Evolutionary conservation across 106 monocot genomes (phyloP), one percentile per base, ranked within the genome.

Genomic region (Acorus gramineus): DNA sequence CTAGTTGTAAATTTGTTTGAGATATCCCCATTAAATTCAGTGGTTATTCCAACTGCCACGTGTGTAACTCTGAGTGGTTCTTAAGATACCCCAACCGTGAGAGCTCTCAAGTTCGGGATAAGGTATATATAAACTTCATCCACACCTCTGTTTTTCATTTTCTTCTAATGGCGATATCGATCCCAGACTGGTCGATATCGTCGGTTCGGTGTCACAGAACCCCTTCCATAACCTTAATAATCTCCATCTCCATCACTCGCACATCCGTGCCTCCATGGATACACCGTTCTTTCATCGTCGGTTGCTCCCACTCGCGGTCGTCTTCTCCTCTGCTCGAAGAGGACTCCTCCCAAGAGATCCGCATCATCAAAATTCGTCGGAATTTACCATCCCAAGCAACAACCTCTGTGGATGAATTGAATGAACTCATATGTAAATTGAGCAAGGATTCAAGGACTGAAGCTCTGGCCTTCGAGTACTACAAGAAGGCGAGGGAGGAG

Each of bases 151-250:
- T 53, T 8, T 44, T 4, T 8, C 44, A 6, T 51, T 7, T 51
- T 44, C 46, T 49, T 54, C 46, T 61, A 46, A 86, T 86, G 86
- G 71, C 82, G 73, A 73, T 71, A 71, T 80, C 75, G 63, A 82
- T 56, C 72, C 70, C 75, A 14, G 78, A 81, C 7, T 82, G 71
- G 64, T 66, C 55, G 51, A 57, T 70, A 8, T 61, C 61, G 63
- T 57, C 75, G 64, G 48, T 65, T 54, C 44, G 57, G 49, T 59
- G 66, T 65, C 28, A 9, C 63, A 70, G 66, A 73, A 49, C 52
- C 60, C 56, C n/a, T 59, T 44, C 62, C 47, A 73, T 61, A 58
- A 59, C 66, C 43, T 65, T 60, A 4, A 62, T 65, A 4, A 62
- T 65, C 69, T 75, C 77, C 8, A 68, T 66, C 62, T 76, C 76